Base-by-base conservation (phyloP, 1,139 yeast genomes). In the Meyerozyma carpophila region DNA sequence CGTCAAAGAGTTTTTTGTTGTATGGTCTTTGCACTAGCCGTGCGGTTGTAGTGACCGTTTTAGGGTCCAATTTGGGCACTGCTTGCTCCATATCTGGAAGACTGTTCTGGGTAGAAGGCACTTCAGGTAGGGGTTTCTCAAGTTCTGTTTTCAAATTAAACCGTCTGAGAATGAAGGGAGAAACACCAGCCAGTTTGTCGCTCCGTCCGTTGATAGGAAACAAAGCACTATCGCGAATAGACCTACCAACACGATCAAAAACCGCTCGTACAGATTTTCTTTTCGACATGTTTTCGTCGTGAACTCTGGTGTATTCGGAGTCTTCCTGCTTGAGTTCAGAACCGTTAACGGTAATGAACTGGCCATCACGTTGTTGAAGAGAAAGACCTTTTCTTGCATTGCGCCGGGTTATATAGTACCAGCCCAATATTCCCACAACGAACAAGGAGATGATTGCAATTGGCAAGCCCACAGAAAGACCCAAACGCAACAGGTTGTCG, bases 381-480 rank as follows among this genome's bases (percentile, higher is more conserved):
- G 29, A 9, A 65, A 46, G 41, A 50, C 50, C 27, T 50, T 56
- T 41, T 58, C 39, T 40, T 50, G 50, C 51, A 21, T 52, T 52
- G 32, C 51, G 55, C 36, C 58, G 53, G 36, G 52, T 32, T 31
- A 53, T 43, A 18, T 58, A 53, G 36, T 55, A 54, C 47, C 61
- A 62, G 8, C 54, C 54, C 5, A 62, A 56, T 5, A 62, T 51
- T 3, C 57, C 55, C 3, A 63, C 41, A 1, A 62, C 48, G 24
- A 68, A 56, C 3, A 69, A 21, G 0, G 57, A 53, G 11, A 70
- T 53, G 5, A 68, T 52, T 0, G 73, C 72, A 6, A 69, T 51
- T 3, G 77, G 77, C n/a, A 73, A 61, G 0, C 77, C 77, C 6
- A 73, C 56, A 3, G 75, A 74, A 43, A 72, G 54, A 0, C 76